phyloP scores from a whole-genome alignment of 495 filamentous ascomycete species.

The Penicillium goetzii region DNA sequence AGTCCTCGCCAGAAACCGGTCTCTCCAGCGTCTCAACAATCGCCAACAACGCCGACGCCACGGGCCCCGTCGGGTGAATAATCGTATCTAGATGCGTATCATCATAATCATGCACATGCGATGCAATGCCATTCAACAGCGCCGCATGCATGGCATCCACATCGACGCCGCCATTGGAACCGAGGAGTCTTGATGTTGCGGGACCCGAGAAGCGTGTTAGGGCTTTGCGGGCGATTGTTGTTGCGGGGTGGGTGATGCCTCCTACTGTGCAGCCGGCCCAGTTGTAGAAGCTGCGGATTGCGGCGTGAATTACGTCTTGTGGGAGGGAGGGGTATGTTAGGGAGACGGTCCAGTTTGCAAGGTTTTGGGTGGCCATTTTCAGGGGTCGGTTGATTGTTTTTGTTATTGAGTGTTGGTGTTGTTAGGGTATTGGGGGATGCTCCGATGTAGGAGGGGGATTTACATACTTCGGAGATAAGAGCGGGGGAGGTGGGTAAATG shows the following conservation, averaged over 20 bases:
- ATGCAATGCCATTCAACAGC: neutral
- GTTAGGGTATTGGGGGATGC: neutral
- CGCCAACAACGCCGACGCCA: neutral
- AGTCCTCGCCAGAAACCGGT: neutral
- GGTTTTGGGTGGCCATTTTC: conserved; percentile 19
- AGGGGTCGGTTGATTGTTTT: neutral
- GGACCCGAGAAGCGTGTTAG: neutral
- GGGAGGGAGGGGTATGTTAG: conserved; percentile 17
- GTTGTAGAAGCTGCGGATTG: neutral
- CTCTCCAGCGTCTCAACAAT: neutral
- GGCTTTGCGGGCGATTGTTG: neutral
- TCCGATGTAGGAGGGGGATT: conserved; percentile 12
- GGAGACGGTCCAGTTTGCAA: conserved; percentile 15
- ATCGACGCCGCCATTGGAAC: neutral
- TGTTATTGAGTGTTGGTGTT: neutral
- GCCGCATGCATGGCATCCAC: neutral
- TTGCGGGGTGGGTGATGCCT: neutral
- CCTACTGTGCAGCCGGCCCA: neutral
- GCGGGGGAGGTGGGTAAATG: neutral
- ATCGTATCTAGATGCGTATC: neutral
- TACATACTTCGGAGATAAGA: conserved; percentile 2
- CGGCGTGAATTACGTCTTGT: conserved; percentile 18
- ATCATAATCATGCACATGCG: neutral
- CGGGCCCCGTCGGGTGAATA: neutral
- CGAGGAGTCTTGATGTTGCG: neutral